Evolutionary conservation across 495 filamentous ascomycete genomes (phyloP), one percentile per base, ranked within the genome.

Genomic region (Xylaria cubensis): DNA sequence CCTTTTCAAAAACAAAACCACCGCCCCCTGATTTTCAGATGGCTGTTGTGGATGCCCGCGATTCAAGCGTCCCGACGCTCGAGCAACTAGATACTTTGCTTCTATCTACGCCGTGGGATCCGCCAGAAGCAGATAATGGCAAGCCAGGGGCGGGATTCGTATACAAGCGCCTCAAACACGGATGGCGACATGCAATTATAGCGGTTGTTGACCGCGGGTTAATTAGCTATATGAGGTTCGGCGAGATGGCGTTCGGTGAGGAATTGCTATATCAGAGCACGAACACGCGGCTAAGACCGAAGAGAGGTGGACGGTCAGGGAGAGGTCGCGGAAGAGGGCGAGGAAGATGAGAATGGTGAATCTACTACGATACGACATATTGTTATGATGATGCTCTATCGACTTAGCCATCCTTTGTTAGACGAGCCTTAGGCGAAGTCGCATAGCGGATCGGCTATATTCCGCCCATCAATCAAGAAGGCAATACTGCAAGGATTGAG

Each of bases 121-220:
- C 91, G 0, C 91, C 90, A 0, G 73, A 76, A 42, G 83, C 82
- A 66, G 83, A 85, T 26, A 41, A 69, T 0, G 56, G 65, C n/a
- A 68, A 46, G n/a, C 39, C n/a, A 29, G 80, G 84, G 0, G 81
- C 84, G 64, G 76, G 76, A 0, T 75, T 79, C 32, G 64, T 85
- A 62, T 94, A 93, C 73, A 84, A 85, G 71, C 86, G 92, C n/a
- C 79, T 98, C 71, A 94, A 92, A 76, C 90, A 97, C 68, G 96
- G 94, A 15, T 91, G 92, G 77, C 87, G 94, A 71, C 94, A 92
- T 79, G 93, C 94, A 8, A 83, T 97, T 62, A 75, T 99, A 21
- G 96, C 95, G 0, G 88, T 98, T 6, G 93, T 97, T 10, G 96
- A 98, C 77, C 87, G 93, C 69, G 96, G 96, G 0, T 86, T 99